Base-by-base conservation (phyloP, 192 early-diverging fungal genomes). In the Podila horticola region DNA sequence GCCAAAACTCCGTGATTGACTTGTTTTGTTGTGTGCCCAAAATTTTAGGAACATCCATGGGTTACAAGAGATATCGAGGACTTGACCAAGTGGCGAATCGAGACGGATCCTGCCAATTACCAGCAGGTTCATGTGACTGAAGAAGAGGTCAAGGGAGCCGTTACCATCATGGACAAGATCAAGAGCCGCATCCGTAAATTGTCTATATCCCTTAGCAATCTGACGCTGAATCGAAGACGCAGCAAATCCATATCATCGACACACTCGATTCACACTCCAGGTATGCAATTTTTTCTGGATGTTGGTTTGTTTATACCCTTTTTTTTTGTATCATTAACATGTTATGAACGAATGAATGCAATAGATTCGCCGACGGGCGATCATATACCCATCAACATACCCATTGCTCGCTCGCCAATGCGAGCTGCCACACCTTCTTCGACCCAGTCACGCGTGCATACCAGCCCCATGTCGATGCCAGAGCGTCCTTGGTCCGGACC, bases 1-100 rank as follows among this genome's bases (percentile, higher is more conserved):
- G n/a, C n/a, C 26, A 36, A 29, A 13, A 57, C 58, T 50, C 41
- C 59, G n/a, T 20, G n/a, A n/a, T 33, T 9, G 17, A 61, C 15
- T 29, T 24, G 5, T 30, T 24, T 34, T 41, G 17, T 38, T 24
- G 26, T 33, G n/a, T n/a, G n/a, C n/a, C n/a, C 22, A 5, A 45
- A 12, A 15, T 12, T 48, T 34, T 69, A 85, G 84, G 91, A 90
- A 58, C 98, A 98, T 84, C 91, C 94, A 31, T 99, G 98, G 98
- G 92, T 96, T 0, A 90, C 90, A 5, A 82, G 75, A 28, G 96
- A 93, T 74, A 64, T 99, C 45, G 83, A 83, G 3, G 83, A 85
- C 31, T 89, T 87, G n/a, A 76, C 85, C 30, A 83, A 82, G 62
- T 98, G 97, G 97, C 90, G 92, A 15, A 81, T 82, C 24, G 92